Evolutionary conservation across 495 filamentous ascomycete genomes (phyloP).

Genomic region (Trichocladium uniseriatum): DNA sequence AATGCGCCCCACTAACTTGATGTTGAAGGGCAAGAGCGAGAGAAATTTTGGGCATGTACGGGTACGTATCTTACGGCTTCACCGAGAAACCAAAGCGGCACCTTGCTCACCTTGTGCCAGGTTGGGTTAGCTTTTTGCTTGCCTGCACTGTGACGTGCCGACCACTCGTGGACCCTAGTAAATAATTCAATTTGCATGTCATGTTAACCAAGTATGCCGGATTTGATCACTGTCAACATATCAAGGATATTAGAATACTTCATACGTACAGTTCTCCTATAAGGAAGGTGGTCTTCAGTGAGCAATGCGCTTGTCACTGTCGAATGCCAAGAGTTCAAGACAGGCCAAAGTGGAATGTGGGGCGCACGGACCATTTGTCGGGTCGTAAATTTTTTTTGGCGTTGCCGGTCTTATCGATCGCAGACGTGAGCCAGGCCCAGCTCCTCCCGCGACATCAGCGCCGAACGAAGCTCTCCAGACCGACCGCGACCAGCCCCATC

Average conservation of each 20-base stretch:
- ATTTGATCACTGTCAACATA: too few species aligned
- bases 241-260: too few species aligned
- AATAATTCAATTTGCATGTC: too few species aligned
- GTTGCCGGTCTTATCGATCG: slow-evolving; percentile 10
- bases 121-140: background rate
- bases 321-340: background rate
- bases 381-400: slow-evolving; percentile 24
- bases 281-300: too few species aligned
- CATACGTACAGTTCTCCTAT: too few species aligned
- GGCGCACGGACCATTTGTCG: slow-evolving; percentile 16
- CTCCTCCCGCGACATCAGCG: slow-evolving; percentile 5
- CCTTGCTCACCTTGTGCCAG: slow-evolving; percentile 1
- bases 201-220: too few species aligned
- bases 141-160: too few species aligned
- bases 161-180: too few species aligned
- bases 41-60: slow-evolving; percentile 4
- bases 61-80: slow-evolving; percentile 2
- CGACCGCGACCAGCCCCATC: slow-evolving; percentile 4
- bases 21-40: background rate
- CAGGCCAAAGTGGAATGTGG: background rate
- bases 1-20: background rate
- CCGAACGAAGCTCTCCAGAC: slow-evolving; percentile 1
- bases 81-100: background rate
- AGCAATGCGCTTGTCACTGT: background rate
- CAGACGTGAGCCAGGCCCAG: slow-evolving; percentile 11